Conservation (phyloP, 345 rosid genomes). For the Cochlearia excelsa region DNA sequence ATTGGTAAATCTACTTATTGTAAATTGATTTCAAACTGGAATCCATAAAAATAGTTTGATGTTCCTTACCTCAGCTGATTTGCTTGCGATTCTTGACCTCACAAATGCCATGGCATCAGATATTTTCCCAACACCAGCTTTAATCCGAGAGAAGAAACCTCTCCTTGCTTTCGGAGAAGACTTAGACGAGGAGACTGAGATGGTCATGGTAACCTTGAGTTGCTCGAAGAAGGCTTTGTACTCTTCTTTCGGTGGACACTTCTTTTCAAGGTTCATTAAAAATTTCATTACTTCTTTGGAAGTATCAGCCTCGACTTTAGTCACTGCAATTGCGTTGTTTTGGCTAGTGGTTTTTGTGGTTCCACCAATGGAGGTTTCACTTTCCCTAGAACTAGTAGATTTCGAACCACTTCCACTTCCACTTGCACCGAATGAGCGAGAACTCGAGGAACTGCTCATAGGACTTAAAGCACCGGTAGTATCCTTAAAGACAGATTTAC, state of each 20-base stretch:
- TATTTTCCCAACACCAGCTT: slow-evolving; percentile 15
- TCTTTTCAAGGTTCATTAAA: slow-evolving; percentile 30
- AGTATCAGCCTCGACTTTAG: slow-evolving; percentile 17
- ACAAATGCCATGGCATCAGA: slow-evolving; percentile 26
- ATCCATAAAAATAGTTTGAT: too few relatives aligned
- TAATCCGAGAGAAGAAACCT: slow-evolving; percentile 12
- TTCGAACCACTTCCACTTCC: too few relatives aligned
- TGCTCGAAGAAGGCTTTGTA: slow-evolving; percentile 32
- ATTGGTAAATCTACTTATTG: too few relatives aligned
- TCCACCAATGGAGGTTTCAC: neutral
- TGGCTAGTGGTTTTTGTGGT: too few relatives aligned
- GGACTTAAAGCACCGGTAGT: slow-evolving; percentile 10
- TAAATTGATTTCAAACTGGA: too few relatives aligned
- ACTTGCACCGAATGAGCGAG: neutral
- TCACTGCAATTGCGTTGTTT: neutral
- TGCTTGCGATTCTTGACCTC: slow-evolving; percentile 18
- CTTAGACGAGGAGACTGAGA: neutral
- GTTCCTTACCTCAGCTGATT: slow-evolving; percentile 30
- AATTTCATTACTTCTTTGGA: slow-evolving; percentile 16
- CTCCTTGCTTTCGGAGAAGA: neutral
- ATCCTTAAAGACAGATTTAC: neutral
- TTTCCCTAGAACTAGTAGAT: neutral
- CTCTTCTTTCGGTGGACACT: slow-evolving; percentile 34
- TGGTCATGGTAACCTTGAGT: slow-evolving; percentile 26
- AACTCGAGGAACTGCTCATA: neutral